A percentile compares a stretch with the other conserved stretches of the same genome.
phyloP scores from a whole-genome alignment of 352 stramenopile species.

The Globisporangium barbulae region DNA sequence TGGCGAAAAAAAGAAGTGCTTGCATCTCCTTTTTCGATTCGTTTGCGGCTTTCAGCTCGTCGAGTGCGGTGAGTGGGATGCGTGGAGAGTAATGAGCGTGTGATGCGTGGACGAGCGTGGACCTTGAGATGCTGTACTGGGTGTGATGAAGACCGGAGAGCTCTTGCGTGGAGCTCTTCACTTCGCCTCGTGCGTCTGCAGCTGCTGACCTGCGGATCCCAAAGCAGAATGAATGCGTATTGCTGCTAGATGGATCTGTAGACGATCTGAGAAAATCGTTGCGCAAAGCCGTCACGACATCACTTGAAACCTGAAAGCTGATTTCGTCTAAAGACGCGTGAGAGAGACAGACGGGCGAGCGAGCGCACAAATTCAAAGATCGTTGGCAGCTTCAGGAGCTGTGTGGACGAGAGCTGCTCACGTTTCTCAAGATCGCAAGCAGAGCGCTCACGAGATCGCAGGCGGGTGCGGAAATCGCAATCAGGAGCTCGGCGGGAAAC shows the following conservation, averaged over 20 bases:
- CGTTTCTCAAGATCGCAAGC: too few species aligned
- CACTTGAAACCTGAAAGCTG: too few species aligned
- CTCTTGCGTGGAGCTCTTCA: background rate
- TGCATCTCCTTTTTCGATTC: background rate
- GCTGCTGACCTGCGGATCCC: background rate
- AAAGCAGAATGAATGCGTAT: background rate
- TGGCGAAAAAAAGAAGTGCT: background rate
- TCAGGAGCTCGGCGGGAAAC: too few species aligned
- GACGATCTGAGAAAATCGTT: background rate
- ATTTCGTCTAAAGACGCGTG: too few species aligned
- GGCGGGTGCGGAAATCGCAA: too few species aligned
- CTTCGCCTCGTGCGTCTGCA: background rate
- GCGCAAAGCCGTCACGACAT: background rate
- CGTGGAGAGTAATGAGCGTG: background rate
- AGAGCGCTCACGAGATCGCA: too few species aligned
- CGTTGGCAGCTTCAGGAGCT: background rate
- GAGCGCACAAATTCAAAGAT: background rate
- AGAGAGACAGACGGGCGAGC: too few species aligned
- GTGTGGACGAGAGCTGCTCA: background rate
- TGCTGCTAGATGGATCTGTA: background rate
- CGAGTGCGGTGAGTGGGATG: background rate
- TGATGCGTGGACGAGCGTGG: background rate
- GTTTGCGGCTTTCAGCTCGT: background rate
- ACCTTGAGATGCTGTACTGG: background rate
- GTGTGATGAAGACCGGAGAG: background rate